Evolutionary conservation across 2,329 filamentous ascomycete genomes (phyloP), one percentile per base, ranked within the genome.

Genomic region (Colletotrichum spaethianum): DNA sequence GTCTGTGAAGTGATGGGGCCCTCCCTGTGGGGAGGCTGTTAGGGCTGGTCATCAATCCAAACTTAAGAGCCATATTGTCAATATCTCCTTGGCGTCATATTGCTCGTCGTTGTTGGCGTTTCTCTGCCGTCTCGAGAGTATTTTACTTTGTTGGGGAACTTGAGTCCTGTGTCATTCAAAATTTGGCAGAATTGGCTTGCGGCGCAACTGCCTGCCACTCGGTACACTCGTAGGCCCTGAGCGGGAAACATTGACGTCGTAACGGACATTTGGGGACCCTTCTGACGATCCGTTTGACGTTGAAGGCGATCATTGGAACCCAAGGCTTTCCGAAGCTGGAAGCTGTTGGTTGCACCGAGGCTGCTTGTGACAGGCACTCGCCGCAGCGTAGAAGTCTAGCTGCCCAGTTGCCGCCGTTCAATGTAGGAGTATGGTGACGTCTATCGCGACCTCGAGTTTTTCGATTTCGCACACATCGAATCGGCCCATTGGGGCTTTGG

Each of bases 291-390:
- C 16, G 56, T 57, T 38, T 50, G 31, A 33, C 31, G 40, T 62
- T 48, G 40, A 62, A 40, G 48, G 18, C n/a, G 56, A 70, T 62
- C 48, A 42, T 61, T 56, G 33, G n/a, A 11, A 20, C 26, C 50
- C 48, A 33, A 26, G 46, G 57, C 16, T 14, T 55, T 18, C 38
- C 48, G 38, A 40, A 40, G 56, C 38, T 28, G 16, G 33, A 56
- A 9, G 14, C n/a, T 56, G 59, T 14, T 16, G 36, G 11, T 20
- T 48, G 33, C 40, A n/a, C 67, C 67, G 67, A 70, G 61, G 67
- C 44, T 65, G 53, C 53, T 65, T 59, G 44, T 70, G 61, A 65
- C 44, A 59, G n/a, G 36, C 18, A 69, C 31, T 18, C 36, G 18
- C 18, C 23, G 9, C 28, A 23, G n/a, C 6, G 40, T n/a, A 31